Evolutionary conservation across 2,329 filamentous ascomycete species (phyloP), one percentile per base, ranked within the genome.

Genomic region (Davidsoniella australis): DNA sequence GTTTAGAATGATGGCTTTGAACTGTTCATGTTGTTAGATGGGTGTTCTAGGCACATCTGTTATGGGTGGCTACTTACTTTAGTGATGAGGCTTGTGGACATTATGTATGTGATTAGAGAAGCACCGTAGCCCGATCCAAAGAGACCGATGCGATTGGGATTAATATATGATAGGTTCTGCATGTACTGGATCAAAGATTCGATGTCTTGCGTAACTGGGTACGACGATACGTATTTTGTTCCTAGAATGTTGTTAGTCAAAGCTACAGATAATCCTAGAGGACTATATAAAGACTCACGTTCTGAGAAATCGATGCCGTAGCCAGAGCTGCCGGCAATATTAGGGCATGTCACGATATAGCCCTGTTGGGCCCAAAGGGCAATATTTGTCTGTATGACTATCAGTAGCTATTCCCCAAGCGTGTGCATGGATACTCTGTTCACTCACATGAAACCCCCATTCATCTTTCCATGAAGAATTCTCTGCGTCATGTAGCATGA

Each of bases 91-190:
- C 67, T 62, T 18, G 75, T 68, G 0, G 72, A 72, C 45, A 74
- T 66, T 18, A 78, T 68, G 70, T 72, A 77, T 56, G 74, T 73
- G 55, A 75, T 67, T 70, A 78, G 70, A 58, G 75, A 78, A 8
- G 72, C 75, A n/a, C 75, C 74, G 52, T 72, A 76, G 5, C 69
- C 71, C 5, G 64, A 69, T 0, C 75, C 75, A 1, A 70, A 61
- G 0, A 72, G 66, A 17, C 77, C 64, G 1, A 71, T 72, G 5
- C 72, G 70, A 7, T 61, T 59, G 10, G 66, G 68, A 56, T 78
- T 75, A 20, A 78, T 64, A 48, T 70, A 76, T 0, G 75, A 61
- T 8, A 75, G 62, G 1, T 63, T 56, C 49, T 70, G 63, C 40
- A 78, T 68, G 53, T 70, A 64, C 8, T 70, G 64, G 45, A 76